Percentiles rank a stretch among this genome's conserved stretches.
phyloP scores from a whole-genome alignment of 495 filamentous ascomycete species.

The Lophiostoma macrostomum region DNA sequence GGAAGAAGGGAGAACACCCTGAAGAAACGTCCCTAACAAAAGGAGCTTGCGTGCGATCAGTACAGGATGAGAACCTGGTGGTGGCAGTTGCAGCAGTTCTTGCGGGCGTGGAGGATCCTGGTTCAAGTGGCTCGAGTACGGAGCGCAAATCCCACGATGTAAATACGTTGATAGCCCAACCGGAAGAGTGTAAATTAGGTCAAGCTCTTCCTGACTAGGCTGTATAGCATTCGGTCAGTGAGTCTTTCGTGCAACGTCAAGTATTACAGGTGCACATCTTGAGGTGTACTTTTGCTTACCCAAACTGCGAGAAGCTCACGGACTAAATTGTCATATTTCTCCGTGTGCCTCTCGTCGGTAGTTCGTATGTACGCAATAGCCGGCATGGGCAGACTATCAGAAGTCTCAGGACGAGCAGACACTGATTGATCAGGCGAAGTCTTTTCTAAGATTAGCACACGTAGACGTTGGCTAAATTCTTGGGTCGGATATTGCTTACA shows the following conservation, averaged over 20 bases:
- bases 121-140: conserved; percentile 6
- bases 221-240: too few relatives aligned
- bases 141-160: conserved; percentile 12
- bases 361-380: too few relatives aligned
- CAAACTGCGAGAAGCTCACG: conserved; percentile 10
- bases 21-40: conserved; percentile 44
- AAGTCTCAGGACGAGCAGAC: too few relatives aligned
- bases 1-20: conserved; percentile 38
- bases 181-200: conserved; percentile 10
- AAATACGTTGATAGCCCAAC: conserved; percentile 7
- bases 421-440: too few relatives aligned
- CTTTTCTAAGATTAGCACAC: too few relatives aligned
- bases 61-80: conserved; percentile 44
- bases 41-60: conserved; percentile 49
- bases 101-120: conserved; percentile 12
- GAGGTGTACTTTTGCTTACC: too few relatives aligned
- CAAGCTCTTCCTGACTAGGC: conserved; percentile 18
- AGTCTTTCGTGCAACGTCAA: too few relatives aligned
- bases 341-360: too few relatives aligned
- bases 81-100: conserved; percentile 41
- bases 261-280: too few relatives aligned
- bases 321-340: conserved; percentile 5
- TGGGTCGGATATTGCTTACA: too few relatives aligned
- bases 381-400: too few relatives aligned
- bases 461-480: too few relatives aligned